Base-by-base conservation (phyloP, 2,329 filamentous ascomycete species). In the Sporothrix euskadiensis region DNA sequence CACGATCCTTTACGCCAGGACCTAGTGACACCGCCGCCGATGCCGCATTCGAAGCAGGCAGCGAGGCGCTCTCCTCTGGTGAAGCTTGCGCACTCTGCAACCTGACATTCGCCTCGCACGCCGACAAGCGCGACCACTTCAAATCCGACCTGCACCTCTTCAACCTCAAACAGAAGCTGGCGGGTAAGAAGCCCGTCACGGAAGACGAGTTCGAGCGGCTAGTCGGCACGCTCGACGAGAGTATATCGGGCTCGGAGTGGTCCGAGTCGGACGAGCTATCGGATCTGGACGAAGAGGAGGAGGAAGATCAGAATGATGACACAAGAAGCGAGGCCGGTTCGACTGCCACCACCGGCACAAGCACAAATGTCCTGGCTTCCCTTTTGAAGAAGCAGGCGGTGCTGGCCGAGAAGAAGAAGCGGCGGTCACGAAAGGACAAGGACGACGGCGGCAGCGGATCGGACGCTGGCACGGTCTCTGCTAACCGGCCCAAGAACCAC, bases 121-220 rank as follows among this genome's bases (percentile, higher is more conserved):
- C 90, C 75, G 95, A 98, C 75, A 95, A 98, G 80, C 89, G 93
- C 75, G 88, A 89, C 74, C 96, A 99, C 82, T 90, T 93, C 73
- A 92, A 93, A 78, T 97, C 95, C 10, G 96, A 99, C 79, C 86
- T 97, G 68, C 96, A 99, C 81, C 88, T 91, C 76, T 99, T 98
- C 83, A 99, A 99, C 80, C 83, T 98, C 75, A 98, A 97, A 82
- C 92, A 95, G 80, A 97, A 93, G 84, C 84, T 97, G 73, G 90
- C 93, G 65, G 93, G 93, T 0, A 86, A 87, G 73, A 87, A 86
- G 10, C 83, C 92, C 0, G 91, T 98, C 1, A 88, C 89, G 1
- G 96, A 99, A 79, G 81, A 80, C 8, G 94, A 97, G 47, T 99
- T 99, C 77, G 93, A 96, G 80, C 93, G 91, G 80, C 86, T 98